Conservation (phyloP, 768 basidiomycete species). For the Kwoniella mangroviensis region DNA sequence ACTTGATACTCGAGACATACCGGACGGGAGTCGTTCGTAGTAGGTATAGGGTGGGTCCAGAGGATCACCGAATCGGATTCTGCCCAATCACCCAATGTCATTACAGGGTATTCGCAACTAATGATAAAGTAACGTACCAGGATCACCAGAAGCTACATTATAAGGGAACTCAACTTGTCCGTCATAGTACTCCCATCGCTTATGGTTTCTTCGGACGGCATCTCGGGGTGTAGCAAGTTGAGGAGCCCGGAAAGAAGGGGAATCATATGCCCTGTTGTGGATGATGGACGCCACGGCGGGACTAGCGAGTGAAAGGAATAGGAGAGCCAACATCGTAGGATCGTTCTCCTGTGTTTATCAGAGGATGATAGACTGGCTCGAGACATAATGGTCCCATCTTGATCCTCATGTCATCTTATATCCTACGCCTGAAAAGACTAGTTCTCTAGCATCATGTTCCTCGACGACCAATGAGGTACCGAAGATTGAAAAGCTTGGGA, state of each 20-base stretch:
- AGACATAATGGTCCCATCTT: no score
- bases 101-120: no score
- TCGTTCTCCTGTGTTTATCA: neutral
- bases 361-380: no score
- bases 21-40: conserved; percentile 55
- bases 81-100: neutral
- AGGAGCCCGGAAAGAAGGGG: conserved; percentile 27
- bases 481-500: neutral
- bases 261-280: conserved; percentile 31
- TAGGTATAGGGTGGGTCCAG: conserved; percentile 66
- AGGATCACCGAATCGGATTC: conserved; percentile 62
- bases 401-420: neutral
- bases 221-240: conserved; percentile 14
- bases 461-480: neutral
- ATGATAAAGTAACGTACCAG: conserved; percentile 56
- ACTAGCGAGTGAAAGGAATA: neutral
- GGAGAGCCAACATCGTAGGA: neutral
- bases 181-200: conserved; percentile 40
- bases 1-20: conserved; percentile 61
- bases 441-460: neutral
- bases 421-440: neutral
- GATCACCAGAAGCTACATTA: conserved; percentile 62
- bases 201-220: conserved; percentile 19
- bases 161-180: conserved; percentile 30
- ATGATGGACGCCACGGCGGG: conserved; percentile 15